Evolutionary conservation across 192 early-diverging fungal genomes (phyloP), one percentile per base, ranked within the genome.

Genomic region (Umbelopsis ramanniana): DNA sequence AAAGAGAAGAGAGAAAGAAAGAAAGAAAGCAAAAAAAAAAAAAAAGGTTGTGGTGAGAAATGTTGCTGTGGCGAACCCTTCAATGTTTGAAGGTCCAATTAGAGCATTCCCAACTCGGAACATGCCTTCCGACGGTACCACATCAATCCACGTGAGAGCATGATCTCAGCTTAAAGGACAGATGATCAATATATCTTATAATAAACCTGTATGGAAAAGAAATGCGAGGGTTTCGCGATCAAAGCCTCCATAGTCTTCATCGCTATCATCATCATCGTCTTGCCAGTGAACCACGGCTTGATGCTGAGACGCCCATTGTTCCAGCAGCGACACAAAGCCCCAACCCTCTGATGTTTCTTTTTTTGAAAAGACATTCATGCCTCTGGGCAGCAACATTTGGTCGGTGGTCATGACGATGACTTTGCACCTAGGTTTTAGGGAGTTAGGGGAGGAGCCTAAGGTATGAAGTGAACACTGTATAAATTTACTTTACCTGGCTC

Each of bases 241-340:
- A 63, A 63, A 63, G 2, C 48, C 48, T 21, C 48, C 48, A 50
- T 50, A 50, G 15, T 50, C 48, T 50, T 35, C 57, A 19, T 35
- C 57, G 26, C 26, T 37, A 37, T 63, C 57, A n/a, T 35, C 57
- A 63, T 63, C 57, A 14, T 14, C 26, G 6, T 63, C 57, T 37
- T 37, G 33, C 57, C 57, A 63, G 26, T 29, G 12, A n/a, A 63
- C 33, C 5, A 63, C 26, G 33, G 57, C 26, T 63, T 63, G 26
- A n/a, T 63, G 57, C 33, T 63, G 57, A 14, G 23, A 29, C 7
- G 89, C 47, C 85, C 85, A 60, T 52, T 57, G 14, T 71, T 78
- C 33, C 35, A 72, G 38, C 19, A 72, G 54, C 71, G 24, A 53
- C 15, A 72, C 71, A 72, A 72, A 72, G 17, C 71, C 71, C 71